Percentiles rank a stretch among this genome's conserved stretches.
phyloP scores from a whole-genome alignment of 2,329 filamentous ascomycete genomes.

The Ceratocystis colombiana region DNA sequence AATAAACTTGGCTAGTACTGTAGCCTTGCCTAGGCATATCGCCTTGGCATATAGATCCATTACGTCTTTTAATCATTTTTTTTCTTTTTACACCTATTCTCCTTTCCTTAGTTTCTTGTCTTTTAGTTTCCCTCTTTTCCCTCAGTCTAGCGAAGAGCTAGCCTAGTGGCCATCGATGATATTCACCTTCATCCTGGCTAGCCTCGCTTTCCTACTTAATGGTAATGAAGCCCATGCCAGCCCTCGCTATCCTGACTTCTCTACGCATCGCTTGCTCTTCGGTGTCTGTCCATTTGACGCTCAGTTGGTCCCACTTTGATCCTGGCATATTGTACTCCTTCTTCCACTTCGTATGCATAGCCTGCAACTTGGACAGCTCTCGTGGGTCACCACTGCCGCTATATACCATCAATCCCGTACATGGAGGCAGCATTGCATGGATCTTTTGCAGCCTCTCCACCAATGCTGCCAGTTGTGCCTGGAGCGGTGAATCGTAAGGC shows the following conservation, averaged over 20 bases:
- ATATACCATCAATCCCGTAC: slow-evolving; percentile 55
- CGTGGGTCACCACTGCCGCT: slow-evolving; percentile 59
- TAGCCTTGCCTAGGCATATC: too few species aligned
- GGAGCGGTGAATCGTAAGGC: slow-evolving; percentile 32
- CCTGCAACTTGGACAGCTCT: slow-evolving; percentile 53
- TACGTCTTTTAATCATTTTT: neutral
- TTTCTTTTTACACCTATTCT: neutral
- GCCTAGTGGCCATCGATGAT: neutral
- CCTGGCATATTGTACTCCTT: slow-evolving; percentile 54
- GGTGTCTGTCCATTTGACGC: slow-evolving; percentile 56
- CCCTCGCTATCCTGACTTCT: slow-evolving; percentile 47
- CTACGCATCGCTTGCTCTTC: slow-evolving; percentile 54
- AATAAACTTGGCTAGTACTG: too few species aligned
- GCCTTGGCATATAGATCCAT: too few species aligned
- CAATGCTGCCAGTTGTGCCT: slow-evolving; percentile 39
- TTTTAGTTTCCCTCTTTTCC: too few species aligned
- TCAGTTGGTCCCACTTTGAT: slow-evolving; percentile 56
- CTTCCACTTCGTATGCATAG: slow-evolving; percentile 50
- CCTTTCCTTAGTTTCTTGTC: neutral
- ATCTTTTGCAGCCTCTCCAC: slow-evolving; percentile 45
- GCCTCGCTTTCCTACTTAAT: slow-evolving; percentile 43
- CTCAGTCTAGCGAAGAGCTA: too few species aligned
- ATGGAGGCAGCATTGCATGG: slow-evolving; percentile 50
- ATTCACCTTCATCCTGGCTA: neutral
- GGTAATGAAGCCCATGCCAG: slow-evolving; percentile 54